A percentile compares a stretch with the other conserved stretches of the same genome.
Evolutionary conservation across 2,329 filamentous ascomycete genomes (phyloP).

Genomic region (Ascochyta clinopodiicola): DNA sequence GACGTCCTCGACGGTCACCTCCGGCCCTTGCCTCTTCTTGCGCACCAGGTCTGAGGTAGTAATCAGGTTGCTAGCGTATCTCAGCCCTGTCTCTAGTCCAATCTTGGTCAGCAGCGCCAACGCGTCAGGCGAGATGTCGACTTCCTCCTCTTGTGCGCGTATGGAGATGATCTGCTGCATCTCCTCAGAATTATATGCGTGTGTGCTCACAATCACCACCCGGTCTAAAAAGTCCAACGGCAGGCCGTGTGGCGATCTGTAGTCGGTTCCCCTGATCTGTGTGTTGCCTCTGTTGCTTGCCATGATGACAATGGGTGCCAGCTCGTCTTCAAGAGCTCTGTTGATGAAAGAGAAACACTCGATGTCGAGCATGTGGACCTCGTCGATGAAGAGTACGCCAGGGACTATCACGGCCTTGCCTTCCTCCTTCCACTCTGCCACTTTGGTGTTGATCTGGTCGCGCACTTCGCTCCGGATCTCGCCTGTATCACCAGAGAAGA

Average conservation of each 20-base stretch:
- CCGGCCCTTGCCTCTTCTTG: conserved; percentile 83
- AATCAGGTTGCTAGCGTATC: conserved; percentile 98
- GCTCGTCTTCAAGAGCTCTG: conserved; percentile 89
- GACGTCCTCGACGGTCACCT: conserved; percentile 86
- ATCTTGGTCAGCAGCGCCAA: conserved; percentile 95
- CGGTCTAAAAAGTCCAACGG: conserved; percentile 96
- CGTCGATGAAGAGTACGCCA: conserved; percentile 96
- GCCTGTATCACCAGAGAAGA: conserved; percentile 97
- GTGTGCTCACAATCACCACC: conserved; percentile 94
- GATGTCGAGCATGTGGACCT: conserved; percentile 99
- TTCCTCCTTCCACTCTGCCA: conserved; percentile 98
- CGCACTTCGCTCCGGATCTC: conserved; percentile 97
- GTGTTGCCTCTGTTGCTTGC: conserved; percentile 94
- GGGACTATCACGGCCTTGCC: conserved; percentile 98
- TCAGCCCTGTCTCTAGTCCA: conserved; percentile 85
- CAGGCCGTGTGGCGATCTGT: conserved; percentile 89
- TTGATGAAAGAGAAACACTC: conserved; percentile 99
- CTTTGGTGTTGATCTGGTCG: conserved; percentile 99
- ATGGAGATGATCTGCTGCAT: conserved; percentile 92
- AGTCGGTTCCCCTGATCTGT: conserved; percentile 90
- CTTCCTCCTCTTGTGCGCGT: conserved; percentile 92
- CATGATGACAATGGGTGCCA: conserved; percentile 99
- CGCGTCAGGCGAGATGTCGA: conserved; percentile 88
- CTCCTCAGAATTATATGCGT: conserved; percentile 80
- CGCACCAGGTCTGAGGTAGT: conserved; percentile 88